phyloP scores from a whole-genome alignment of 164 flowering plant genomes.

The Aristolochia californica region DNA sequence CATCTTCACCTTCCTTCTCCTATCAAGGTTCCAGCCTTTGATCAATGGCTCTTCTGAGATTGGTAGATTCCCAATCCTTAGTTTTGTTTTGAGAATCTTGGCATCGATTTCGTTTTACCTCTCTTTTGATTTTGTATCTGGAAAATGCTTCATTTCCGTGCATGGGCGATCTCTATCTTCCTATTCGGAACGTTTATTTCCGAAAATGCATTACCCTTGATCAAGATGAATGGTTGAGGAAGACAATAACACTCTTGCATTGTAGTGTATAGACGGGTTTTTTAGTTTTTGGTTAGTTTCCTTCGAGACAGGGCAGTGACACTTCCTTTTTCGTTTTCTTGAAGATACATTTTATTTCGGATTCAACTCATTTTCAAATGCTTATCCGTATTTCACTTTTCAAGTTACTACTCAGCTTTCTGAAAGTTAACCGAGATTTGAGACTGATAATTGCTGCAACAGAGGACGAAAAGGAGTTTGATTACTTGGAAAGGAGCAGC shows the following conservation, averaged over 20 bases:
- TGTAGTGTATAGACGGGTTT: too few species aligned
- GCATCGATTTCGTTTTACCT: not conserved
- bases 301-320: too few species aligned
- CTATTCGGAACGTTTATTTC: too few species aligned
- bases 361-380: not conserved
- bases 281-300: too few species aligned
- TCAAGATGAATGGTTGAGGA: too few species aligned
- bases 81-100: not conserved
- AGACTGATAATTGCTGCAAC: not conserved
- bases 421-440: too few species aligned
- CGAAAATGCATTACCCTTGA: too few species aligned
- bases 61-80: not conserved
- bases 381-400: too few species aligned
- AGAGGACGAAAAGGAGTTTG: constrained; percentile 47
- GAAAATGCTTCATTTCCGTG: not conserved
- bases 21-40: not conserved
- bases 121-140: not conserved
- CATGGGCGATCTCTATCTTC: not conserved
- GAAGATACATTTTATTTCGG: not conserved
- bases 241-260: too few species aligned
- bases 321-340: not conserved
- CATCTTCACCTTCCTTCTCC: not conserved
- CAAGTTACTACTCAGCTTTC: too few species aligned
- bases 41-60: not conserved
- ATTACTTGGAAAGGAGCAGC: constrained; percentile 24